Evolutionary conservation across 306 rosid species (phyloP), one percentile per base, ranked within the genome.

Genomic region (Castanea sativa): DNA sequence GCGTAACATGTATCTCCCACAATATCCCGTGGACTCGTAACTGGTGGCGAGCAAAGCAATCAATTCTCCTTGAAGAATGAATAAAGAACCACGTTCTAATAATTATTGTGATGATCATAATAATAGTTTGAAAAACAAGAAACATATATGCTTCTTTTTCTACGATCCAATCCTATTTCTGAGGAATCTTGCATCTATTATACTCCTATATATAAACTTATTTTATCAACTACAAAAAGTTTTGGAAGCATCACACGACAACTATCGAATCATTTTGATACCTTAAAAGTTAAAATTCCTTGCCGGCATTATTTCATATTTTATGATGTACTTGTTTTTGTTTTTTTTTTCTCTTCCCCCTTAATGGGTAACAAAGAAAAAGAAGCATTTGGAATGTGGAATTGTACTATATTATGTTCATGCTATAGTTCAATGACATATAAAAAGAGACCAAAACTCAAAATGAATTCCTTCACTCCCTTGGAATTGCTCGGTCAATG

Each of bases 1-100:
- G 82, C 83, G 75, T 73, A 80, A 68, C 78, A 73, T 81, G 87
- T 41, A 11, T 45, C 6, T 53, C 76, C 32, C 57, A 15, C 51
- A 52, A 73, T 59, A 58, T 59, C 73, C 41, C 32, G 5, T 74
- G 56, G 82, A 69, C 73, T 58, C 41, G 14, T 23, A 32, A 14
- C 77, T 45, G 27, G 3, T 32, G 35, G 16, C 25, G 19, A 30
- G 16, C 20, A 59, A 59, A 59, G 32, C 65, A 23, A 59, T 59
- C 65, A 4, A 49, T 12, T 69, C 55, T 72, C 76, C 79, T 74
- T 76, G 8, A 67, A 64, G 70, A 64, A 14, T 67, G 71, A 23
- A 67, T 67, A 7, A 1, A 21, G n/a, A 33, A 19, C 38, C 27
- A 32, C 23, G 8, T 67, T 67, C 35, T 33, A 18, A 18, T 33